phyloP scores from a whole-genome alignment of 495 filamentous ascomycete species.

The Talaromyces ruber region DNA sequence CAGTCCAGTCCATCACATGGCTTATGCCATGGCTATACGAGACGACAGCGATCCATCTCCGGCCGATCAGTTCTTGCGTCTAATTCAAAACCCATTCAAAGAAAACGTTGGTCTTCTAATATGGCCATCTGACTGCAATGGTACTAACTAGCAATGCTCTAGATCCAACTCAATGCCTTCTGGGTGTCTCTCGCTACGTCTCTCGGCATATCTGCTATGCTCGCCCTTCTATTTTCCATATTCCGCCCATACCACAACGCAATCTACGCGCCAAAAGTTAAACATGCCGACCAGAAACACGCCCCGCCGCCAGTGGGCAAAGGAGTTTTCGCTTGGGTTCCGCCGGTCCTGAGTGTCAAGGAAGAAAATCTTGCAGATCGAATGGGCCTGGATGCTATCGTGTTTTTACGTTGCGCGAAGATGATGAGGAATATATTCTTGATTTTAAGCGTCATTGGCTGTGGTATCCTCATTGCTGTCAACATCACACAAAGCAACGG shows the following conservation, averaged over 20 bases:
- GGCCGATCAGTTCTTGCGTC: not conserved
- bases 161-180: conserved; percentile 59
- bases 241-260: conserved; percentile 82
- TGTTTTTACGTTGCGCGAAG: conserved; percentile 80
- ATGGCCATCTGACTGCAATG: not conserved
- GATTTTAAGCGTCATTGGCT: conserved; percentile 62
- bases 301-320: conserved; percentile 84
- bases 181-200: conserved; percentile 77
- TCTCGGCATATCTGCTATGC: conserved; percentile 58
- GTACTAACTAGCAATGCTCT: conserved; percentile 7
- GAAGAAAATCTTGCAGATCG: conserved; percentile 69
- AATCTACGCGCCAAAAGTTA: conserved; percentile 91
- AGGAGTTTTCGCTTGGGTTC: conserved; percentile 77
- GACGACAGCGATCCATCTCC: not conserved
- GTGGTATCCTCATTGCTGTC: conserved; percentile 73
- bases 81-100: conserved; percentile 39
- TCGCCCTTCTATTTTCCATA: conserved; percentile 75
- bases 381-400: conserved; percentile 79
- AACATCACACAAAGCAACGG: conserved; percentile 53
- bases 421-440: conserved; percentile 93
- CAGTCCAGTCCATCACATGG: not conserved
- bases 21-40: not conserved
- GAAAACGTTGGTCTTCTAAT: conserved; percentile 24
- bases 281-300: conserved; percentile 87
- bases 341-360: conserved; percentile 64